Percentiles rank a stretch among this genome's conserved stretches.
Evolutionary conservation across 352 stramenopile genomes (phyloP).

Genomic region (Phytophthora cryptogea): DNA sequence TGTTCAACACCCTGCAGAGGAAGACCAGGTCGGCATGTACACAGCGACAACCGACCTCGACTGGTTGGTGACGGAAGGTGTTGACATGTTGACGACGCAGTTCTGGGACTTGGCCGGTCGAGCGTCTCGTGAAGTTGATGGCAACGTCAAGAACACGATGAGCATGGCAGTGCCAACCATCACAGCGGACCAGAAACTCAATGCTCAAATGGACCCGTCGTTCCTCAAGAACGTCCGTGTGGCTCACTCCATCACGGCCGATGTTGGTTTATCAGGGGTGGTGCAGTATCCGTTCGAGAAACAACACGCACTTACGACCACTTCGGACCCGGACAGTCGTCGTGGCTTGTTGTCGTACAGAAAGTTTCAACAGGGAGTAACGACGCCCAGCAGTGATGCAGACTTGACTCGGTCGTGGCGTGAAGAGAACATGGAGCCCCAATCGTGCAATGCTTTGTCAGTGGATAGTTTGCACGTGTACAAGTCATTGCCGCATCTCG

Average conservation of each 20-base stretch:
- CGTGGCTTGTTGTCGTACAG: slow-evolving; percentile 18
- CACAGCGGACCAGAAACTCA: slow-evolving; percentile 36
- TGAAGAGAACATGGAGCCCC: slow-evolving; percentile 14
- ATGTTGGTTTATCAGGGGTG: slow-evolving; percentile 33
- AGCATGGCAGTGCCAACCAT: slow-evolving; percentile 32
- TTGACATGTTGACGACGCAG: slow-evolving; percentile 34
- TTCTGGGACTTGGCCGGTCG: slow-evolving; percentile 59
- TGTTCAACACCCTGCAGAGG: slow-evolving; percentile 34
- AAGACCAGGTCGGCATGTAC: slow-evolving; percentile 45
- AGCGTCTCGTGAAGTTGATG: slow-evolving; percentile 25
- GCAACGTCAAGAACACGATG: slow-evolving; percentile 36
- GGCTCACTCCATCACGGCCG: slow-evolving; percentile 32
- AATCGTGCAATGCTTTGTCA: slow-evolving; percentile 12
- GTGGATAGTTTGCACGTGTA: slow-evolving; percentile 62
- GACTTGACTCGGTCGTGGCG: slow-evolving; percentile 19
- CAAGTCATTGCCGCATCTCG: slow-evolving; percentile 55
- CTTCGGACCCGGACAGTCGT: slow-evolving; percentile 12
- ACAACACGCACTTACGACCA: slow-evolving; percentile 21
- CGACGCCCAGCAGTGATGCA: slow-evolving; percentile 3
- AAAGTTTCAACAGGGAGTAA: slow-evolving; percentile 11
- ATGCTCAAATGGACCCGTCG: slow-evolving; percentile 25
- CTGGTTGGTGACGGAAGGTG: slow-evolving; percentile 43
- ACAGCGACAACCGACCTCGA: slow-evolving; percentile 29
- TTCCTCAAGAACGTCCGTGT: slow-evolving; percentile 34
- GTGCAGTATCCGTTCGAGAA: slow-evolving; percentile 36